A percentile compares a stretch with the other conserved stretches of the same genome.
phyloP scores from a whole-genome alignment of 768 basidiomycete genomes.

The Fomitopsis serialis region DNA sequence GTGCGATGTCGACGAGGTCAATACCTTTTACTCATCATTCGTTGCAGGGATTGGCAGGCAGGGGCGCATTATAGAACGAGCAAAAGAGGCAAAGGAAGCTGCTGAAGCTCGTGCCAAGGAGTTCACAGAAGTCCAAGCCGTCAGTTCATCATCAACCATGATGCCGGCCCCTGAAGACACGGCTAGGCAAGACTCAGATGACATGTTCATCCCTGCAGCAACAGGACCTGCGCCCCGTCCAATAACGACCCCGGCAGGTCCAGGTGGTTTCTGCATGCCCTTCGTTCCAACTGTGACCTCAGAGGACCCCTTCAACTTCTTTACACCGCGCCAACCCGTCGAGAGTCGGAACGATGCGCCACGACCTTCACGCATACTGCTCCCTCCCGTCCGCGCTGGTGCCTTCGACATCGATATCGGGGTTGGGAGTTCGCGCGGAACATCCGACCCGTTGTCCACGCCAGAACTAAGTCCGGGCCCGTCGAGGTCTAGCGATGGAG shows the following conservation, averaged over 20 bases:
- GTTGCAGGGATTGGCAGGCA: constrained; percentile 8
- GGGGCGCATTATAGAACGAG: constrained; percentile 6
- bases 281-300: constrained; percentile 5
- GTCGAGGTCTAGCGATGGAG: constrained; percentile 1
- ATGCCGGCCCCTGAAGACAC: not conserved
- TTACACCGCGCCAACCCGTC: not conserved
- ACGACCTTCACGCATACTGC: not conserved
- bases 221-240: too few species aligned
- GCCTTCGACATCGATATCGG: not conserved
- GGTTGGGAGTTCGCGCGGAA: not conserved
- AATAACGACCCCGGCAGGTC: too few species aligned
- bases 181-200: not conserved
- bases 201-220: not conserved
- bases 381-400: not conserved
- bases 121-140: not conserved
- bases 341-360: not conserved
- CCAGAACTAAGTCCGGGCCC: not conserved
- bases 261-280: not conserved
- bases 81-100: not conserved
- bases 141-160: not conserved
- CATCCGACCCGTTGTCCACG: not conserved
- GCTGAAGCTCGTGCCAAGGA: too few species aligned
- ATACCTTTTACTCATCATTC: not conserved
- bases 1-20: not conserved
- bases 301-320: not conserved